Evolutionary conservation across 1,139 yeast species (phyloP), one percentile per base, ranked within the genome.

Genomic region (Insectozyma bohioensis): DNA sequence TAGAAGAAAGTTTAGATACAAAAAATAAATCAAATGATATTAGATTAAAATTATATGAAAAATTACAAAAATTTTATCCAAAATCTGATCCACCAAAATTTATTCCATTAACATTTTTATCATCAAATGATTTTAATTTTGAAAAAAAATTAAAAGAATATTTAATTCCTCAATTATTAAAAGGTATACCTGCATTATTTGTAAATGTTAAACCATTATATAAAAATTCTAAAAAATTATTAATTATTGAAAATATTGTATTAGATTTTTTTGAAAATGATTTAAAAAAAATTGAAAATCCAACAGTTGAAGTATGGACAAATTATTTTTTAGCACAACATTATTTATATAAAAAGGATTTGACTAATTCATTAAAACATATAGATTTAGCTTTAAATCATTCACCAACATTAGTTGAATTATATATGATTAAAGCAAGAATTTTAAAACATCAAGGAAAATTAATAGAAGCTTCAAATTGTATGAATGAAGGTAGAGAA

Each of bases 181-280:
- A 87, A 41, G 95, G 95, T 23, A 94, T 88, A 20, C 98, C 98
- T 4, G 86, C 97, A 1, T 75, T 95, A 5, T 92, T 90, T 61
- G 84, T 84, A 31, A 83, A 85, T 48, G 76, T 92, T 35, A 88
- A 90, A 59, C 85, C 94, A 1, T 67, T 90, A 43, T 88, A 87
- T 58, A 70, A 65, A 36, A 73, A 74, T 43, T 41, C 54, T 2
- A 54, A 52, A 10, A 83, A 84, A 51, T 61, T 61, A 23, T 47
- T 52, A 5, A 58, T 72, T 5, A 72, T 87, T 42, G 78, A 74
- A 40, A 52, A 69, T 19, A 61, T 82, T 33, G 86, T 82, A 9
- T 45, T 56, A 28, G 72, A 75, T 4, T 81, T 75, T 46, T 62
- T 65, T 46, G 46, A 49, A 6, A 44, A 44, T 10, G 47, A 51